A percentile compares a stretch with the other conserved stretches of the same genome.
Conservation (phyloP, 2,329 filamentous ascomycete species). For the Dactylellina haptotyla region DNA sequence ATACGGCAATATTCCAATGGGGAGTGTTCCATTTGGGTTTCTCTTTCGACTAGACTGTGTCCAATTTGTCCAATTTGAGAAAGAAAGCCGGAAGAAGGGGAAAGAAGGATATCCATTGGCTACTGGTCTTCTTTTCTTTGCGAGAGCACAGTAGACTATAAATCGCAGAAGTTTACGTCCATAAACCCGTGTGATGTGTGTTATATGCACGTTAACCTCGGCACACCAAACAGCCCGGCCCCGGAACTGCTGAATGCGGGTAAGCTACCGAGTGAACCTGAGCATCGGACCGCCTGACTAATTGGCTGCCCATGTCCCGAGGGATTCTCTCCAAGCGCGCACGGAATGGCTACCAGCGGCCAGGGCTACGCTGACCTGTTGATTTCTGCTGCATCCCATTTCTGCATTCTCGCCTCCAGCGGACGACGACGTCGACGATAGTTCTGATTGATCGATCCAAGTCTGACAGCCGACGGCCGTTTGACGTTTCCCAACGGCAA, state of each 20-base stretch:
- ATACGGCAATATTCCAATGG: too few relatives aligned
- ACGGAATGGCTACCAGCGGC: constrained; percentile 36
- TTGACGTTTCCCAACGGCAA: not conserved
- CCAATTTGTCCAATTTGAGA: too few relatives aligned
- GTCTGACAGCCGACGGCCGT: not conserved
- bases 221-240: constrained; percentile 13
- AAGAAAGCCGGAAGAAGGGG: too few relatives aligned
- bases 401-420: not conserved
- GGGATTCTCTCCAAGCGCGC: constrained; percentile 13
- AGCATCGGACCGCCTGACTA: not conserved
- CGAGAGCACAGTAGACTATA: too few relatives aligned
- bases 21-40: too few relatives aligned
- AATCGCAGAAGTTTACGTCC: too few relatives aligned
- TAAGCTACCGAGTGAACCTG: constrained; percentile 4
- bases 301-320: not conserved
- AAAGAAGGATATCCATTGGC: too few relatives aligned
- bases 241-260: constrained; percentile 39
- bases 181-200: too few relatives aligned
- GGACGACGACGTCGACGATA: too few relatives aligned
- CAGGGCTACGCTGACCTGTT: not conserved
- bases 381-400: constrained; percentile 6
- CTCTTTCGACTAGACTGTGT: too few relatives aligned
- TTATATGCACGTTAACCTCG: constrained; percentile 32
- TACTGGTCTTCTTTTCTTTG: too few relatives aligned
- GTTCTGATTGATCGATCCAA: not conserved